phyloP scores from a whole-genome alignment of 1,139 yeast genomes.

The Arxiozyma slooffiae region DNA sequence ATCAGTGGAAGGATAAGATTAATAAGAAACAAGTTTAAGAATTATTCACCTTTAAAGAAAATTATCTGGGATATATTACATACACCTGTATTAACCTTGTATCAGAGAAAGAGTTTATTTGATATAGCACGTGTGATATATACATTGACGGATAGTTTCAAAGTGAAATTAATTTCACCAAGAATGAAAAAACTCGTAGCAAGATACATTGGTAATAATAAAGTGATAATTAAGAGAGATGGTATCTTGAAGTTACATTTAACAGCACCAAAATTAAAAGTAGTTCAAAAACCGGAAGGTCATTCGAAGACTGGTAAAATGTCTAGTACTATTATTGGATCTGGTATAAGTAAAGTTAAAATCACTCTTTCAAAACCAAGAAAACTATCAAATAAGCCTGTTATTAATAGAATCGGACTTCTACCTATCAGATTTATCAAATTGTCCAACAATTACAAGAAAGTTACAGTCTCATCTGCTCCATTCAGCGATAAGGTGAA shows the following conservation, averaged over 20 bases:
- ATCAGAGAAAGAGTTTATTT: constrained; percentile 54
- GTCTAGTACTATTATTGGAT: neutral
- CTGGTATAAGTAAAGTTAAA: constrained; percentile 11
- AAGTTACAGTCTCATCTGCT: constrained; percentile 24
- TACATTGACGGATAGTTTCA: constrained; percentile 50
- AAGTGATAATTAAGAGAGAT: constrained; percentile 29
- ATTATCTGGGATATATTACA: constrained; percentile 67
- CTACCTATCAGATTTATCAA: constrained; percentile 28
- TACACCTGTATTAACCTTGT: constrained; percentile 47
- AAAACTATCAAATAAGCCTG: constrained; percentile 9
- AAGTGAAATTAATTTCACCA: constrained; percentile 58
- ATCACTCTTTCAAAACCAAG: constrained; percentile 7
- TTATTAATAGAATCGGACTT: constrained; percentile 23
- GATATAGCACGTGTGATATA: constrained; percentile 59
- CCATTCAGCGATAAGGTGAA: constrained; percentile 24
- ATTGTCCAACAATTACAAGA: constrained; percentile 16
- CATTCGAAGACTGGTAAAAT: constrained; percentile 5
- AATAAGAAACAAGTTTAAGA: constrained; percentile 53
- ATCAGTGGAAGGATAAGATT: constrained; percentile 46
- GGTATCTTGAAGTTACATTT: constrained; percentile 31
- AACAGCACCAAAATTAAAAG: constrained; percentile 18
- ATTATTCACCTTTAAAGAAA: constrained; percentile 51
- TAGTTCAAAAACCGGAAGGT: constrained; percentile 5
- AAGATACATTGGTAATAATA: constrained; percentile 31
- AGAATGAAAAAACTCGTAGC: constrained; percentile 58